Percentiles rank a stretch among this genome's conserved stretches.
Evolutionary conservation across 495 filamentous ascomycete species (phyloP).

Genomic region (Neurospora africana): DNA sequence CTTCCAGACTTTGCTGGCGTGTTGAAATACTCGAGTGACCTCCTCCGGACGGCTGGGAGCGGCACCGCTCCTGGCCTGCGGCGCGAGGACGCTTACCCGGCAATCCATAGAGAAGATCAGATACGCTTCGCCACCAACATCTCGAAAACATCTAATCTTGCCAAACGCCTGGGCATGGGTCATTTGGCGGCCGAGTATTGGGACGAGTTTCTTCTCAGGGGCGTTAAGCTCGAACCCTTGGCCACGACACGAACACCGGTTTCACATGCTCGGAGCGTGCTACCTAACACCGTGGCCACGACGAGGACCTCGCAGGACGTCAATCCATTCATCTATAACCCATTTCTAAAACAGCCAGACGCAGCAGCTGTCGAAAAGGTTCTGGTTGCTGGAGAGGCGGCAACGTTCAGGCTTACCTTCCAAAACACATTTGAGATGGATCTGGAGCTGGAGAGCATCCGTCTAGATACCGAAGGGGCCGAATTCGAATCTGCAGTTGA

Average conservation of each 20-base stretch:
- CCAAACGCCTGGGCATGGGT: conserved; percentile 58
- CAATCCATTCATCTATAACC: conserved; percentile 88
- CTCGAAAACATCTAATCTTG: conserved; percentile 65
- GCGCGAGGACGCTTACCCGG: conserved; percentile 49
- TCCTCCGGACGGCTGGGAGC: conserved; percentile 71
- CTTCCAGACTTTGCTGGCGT: conserved; percentile 86
- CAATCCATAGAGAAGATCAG: conserved; percentile 73
- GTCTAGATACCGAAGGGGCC: conserved; percentile 60
- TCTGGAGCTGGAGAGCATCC: conserved; percentile 71
- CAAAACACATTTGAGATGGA: conserved; percentile 95
- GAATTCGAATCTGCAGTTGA: conserved; percentile 56
- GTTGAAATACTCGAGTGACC: conserved; percentile 69
- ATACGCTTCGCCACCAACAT: conserved; percentile 70
- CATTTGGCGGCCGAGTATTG: conserved; percentile 76
- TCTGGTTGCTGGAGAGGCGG: conserved; percentile 65
- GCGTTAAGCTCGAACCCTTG: conserved; percentile 53
- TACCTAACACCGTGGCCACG: conserved; percentile 45
- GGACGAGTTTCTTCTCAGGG: conserved; percentile 89
- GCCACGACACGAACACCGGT: conserved; percentile 46
- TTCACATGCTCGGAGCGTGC: conserved; percentile 58
- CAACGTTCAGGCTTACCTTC: conserved; percentile 66
- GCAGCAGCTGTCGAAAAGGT: conserved; percentile 47
- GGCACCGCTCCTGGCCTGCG: conserved; percentile 61
- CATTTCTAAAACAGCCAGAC: conserved; percentile 62
- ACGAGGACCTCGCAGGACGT: conserved; percentile 46